A percentile compares a stretch with the other conserved stretches of the same genome.
phyloP scores from a whole-genome alignment of 2,329 filamentous ascomycete species.

The Fusarium luffae region DNA sequence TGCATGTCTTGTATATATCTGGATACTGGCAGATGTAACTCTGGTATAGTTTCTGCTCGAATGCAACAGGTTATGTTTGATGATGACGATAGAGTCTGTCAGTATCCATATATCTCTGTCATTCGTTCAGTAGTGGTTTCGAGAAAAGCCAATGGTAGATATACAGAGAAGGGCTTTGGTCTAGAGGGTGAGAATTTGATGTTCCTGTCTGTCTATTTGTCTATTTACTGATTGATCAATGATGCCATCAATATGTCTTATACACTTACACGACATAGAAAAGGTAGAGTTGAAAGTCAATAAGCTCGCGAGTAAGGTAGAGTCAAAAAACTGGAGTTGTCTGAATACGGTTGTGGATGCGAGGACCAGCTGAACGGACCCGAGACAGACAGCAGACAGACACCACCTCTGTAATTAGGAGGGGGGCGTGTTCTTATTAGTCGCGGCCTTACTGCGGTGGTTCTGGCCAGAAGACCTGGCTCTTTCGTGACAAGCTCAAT shows the following conservation, averaged over 20 bases:
- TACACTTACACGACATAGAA: constrained; percentile 18
- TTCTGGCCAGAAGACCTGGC: constrained; percentile 36
- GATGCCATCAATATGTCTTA: neutral
- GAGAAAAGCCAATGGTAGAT: neutral
- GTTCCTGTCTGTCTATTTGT: neutral
- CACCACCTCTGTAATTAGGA: neutral
- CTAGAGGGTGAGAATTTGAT: neutral
- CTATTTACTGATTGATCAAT: neutral
- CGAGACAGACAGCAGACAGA: constrained; percentile 7
- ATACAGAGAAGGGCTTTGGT: neutral
- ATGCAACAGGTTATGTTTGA: constrained; percentile 8
- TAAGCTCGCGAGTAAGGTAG: constrained; percentile 27
- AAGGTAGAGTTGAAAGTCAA: constrained; percentile 15
- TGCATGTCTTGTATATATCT: constrained; percentile 6
- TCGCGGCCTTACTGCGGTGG: constrained; percentile 47
- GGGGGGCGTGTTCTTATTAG: constrained; percentile 38
- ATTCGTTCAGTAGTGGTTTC: neutral
- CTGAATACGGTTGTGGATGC: constrained; percentile 30
- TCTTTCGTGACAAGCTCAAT: constrained; percentile 39
- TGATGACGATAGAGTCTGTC: constrained; percentile 6
- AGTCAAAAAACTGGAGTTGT: constrained; percentile 27
- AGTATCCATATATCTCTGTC: neutral
- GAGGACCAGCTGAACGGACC: constrained; percentile 31
- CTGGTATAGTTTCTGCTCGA: neutral
- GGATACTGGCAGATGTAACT: neutral